Conservation (phyloP, 1,139 yeast species). For the Diutina scorzettiae region DNA sequence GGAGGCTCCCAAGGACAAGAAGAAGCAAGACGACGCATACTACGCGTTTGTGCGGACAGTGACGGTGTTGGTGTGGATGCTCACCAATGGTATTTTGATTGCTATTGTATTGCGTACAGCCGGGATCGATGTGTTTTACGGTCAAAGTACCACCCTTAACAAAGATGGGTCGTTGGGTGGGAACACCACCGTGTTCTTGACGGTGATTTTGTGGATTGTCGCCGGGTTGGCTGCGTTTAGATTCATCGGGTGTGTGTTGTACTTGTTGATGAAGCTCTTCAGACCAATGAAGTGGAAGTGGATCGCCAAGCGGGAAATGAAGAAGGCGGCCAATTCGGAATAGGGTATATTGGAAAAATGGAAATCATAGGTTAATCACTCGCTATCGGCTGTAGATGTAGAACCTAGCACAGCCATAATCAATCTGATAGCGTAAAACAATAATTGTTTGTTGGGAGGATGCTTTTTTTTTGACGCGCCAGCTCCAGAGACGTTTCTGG, state of each 20-base stretch:
- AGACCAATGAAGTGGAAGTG: conserved; percentile 34
- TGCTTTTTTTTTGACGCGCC: too few species aligned
- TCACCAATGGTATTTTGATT: conserved; percentile 31
- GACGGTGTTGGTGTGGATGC: conserved; percentile 36
- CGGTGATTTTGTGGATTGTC: conserved; percentile 38
- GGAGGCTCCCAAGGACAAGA: conserved; percentile 13
- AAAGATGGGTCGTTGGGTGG: conserved; percentile 18
- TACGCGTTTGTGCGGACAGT: conserved; percentile 23
- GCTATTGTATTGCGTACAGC: conserved; percentile 32
- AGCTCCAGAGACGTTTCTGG: too few species aligned
- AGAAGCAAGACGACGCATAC: conserved; percentile 22
- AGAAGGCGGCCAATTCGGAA: conserved; percentile 1
- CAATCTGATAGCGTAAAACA: too few species aligned
- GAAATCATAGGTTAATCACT: neutral
- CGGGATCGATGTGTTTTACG: conserved; percentile 13
- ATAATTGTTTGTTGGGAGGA: too few species aligned
- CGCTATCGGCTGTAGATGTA: too few species aligned
- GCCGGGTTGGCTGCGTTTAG: conserved; percentile 35
- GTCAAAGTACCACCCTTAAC: conserved; percentile 8
- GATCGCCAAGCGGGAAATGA: conserved; percentile 4
- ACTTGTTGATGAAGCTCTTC: conserved; percentile 22
- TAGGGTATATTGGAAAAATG: too few species aligned
- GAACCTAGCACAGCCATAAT: too few species aligned
- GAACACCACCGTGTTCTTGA: conserved; percentile 29
- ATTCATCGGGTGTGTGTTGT: conserved; percentile 29